Evolutionary conservation across 2,329 filamentous ascomycete genomes (phyloP).

Genomic region (Aspergillus uvarum): DNA sequence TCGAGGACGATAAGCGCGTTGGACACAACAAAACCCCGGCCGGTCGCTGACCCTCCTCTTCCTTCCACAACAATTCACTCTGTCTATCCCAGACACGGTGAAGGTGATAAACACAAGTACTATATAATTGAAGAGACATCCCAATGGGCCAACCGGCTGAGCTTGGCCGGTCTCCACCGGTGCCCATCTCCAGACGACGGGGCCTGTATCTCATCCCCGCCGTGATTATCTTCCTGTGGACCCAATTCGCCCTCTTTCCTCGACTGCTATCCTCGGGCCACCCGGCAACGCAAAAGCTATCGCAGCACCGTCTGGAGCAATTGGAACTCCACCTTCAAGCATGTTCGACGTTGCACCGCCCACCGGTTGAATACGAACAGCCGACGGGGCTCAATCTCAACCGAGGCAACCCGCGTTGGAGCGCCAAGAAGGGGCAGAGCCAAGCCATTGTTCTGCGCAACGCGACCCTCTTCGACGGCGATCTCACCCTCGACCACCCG

Average conservation of each 20-base stretch:
- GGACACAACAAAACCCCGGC: no score
- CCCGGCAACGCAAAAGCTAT: not conserved
- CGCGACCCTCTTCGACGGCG: slow-evolving; percentile 3
- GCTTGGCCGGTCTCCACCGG: not conserved
- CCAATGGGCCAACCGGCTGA: not conserved
- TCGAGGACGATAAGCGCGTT: no score
- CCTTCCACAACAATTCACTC: no score
- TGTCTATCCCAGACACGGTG: no score
- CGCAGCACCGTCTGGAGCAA: not conserved
- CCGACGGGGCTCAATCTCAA: not conserved
- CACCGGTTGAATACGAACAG: not conserved
- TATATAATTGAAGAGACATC: not conserved
- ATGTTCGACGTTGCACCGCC: not conserved
- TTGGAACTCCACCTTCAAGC: not conserved
- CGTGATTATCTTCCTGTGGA: not conserved
- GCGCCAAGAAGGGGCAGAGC: not conserved
- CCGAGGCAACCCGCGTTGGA: not conserved
- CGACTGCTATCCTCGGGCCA: not conserved
- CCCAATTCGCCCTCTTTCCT: not conserved
- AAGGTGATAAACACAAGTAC: no score
- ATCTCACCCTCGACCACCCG: not conserved
- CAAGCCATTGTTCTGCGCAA: not conserved
- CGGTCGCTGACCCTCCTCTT: no score
- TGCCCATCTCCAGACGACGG: not conserved
- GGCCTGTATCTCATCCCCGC: not conserved